Percentiles rank a stretch among this genome's conserved stretches.
Evolutionary conservation across 1,284 basidiomycete genomes (phyloP).

Genomic region (Trichosporon ovoides): DNA sequence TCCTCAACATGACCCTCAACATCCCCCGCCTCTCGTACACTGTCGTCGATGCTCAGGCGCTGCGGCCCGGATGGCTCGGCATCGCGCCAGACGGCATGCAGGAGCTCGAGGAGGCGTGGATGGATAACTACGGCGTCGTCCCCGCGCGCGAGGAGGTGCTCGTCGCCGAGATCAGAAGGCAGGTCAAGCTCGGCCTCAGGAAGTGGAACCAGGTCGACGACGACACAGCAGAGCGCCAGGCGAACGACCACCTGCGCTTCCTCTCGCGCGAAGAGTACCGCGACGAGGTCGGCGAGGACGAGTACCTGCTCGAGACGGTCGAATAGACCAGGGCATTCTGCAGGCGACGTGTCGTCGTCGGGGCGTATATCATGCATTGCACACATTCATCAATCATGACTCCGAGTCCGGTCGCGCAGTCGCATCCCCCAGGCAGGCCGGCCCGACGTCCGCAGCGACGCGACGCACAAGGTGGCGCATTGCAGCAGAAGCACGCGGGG

Average conservation of each 20-base stretch:
- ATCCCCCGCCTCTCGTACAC: constrained; percentile 7
- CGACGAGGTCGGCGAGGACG: neutral
- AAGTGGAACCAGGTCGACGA: constrained; percentile 5
- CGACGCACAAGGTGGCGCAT: too few species aligned
- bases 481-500: too few species aligned
- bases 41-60: constrained; percentile 13
- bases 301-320: constrained; percentile 1
- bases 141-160: neutral
- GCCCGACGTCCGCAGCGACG: too few species aligned
- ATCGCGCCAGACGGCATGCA: neutral
- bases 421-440: too few species aligned
- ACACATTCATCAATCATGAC: neutral
- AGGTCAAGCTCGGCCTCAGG: neutral
- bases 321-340: neutral
- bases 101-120: neutral
- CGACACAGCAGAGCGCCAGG: neutral
- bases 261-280: constrained; percentile 1
- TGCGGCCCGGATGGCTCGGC: constrained; percentile 15
- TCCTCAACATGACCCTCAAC: constrained; percentile 10
- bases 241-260: neutral
- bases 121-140: neutral
- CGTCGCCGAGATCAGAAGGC: neutral
- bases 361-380: neutral
- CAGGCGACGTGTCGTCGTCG: too few species aligned
- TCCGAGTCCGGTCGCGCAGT: too few species aligned